A percentile compares a stretch with the other conserved stretches of the same genome.
Evolutionary conservation across 1,284 basidiomycete genomes (phyloP).

Genomic region (Mycena sp.): DNA sequence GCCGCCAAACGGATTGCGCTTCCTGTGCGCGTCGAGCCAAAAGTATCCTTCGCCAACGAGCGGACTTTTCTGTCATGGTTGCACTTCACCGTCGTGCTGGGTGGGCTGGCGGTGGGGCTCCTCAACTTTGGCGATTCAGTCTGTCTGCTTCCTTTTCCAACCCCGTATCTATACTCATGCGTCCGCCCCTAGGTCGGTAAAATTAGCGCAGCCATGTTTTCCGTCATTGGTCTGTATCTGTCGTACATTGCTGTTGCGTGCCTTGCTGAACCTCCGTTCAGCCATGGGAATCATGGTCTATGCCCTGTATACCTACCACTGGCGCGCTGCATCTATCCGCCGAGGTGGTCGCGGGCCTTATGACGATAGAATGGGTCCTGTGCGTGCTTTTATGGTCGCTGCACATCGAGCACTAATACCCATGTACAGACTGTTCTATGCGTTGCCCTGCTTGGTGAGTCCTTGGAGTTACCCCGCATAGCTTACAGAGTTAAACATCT

Average conservation of each 20-base stretch:
- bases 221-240: slow-evolving; percentile 79
- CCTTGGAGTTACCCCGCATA: too few species aligned
- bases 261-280: slow-evolving; percentile 44
- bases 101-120: slow-evolving; percentile 94
- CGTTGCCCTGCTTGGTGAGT: slow-evolving; percentile 82
- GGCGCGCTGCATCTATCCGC: slow-evolving; percentile 94
- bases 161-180: slow-evolving; percentile 4
- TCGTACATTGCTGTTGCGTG: slow-evolving; percentile 9
- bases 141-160: slow-evolving; percentile 28
- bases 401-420: slow-evolving; percentile 16
- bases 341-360: slow-evolving; percentile 94
- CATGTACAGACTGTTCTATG: slow-evolving; percentile 83
- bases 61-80: slow-evolving; percentile 97
- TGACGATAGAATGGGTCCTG: slow-evolving; percentile 90
- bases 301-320: slow-evolving; percentile 95
- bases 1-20: slow-evolving; percentile 95
- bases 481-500: too few species aligned
- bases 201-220: slow-evolving; percentile 94
- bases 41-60: slow-evolving; percentile 96
- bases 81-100: slow-evolving; percentile 94
- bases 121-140: slow-evolving; percentile 97
- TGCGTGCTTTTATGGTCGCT: slow-evolving; percentile 39
- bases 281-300: slow-evolving; percentile 98
- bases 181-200: slow-evolving; percentile 75
- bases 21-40: slow-evolving; percentile 93